Base-by-base conservation (phyloP, 2,329 filamentous ascomycete genomes). In the Talaromyces albobiverticillius region DNA sequence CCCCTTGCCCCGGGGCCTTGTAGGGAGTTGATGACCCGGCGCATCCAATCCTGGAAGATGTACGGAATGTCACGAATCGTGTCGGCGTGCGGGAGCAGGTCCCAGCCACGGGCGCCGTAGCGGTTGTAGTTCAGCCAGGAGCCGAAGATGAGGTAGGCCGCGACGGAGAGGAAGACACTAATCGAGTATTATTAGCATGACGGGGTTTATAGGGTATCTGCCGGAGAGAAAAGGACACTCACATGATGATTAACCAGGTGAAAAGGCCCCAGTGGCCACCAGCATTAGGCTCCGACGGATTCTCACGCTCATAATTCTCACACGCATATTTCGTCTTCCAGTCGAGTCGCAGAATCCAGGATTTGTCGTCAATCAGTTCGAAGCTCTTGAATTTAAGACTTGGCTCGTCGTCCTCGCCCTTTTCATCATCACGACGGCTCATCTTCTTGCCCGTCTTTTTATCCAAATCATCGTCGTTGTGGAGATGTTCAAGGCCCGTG, bases 81-180 rank as follows among this genome's bases (percentile, higher is more conserved):
- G 71, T 99, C 94, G 60, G 89, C 89, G 69, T 97, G 93, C 13
- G 94, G 94, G 16, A 97, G 79, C 16, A 96, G 81, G 66, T 97
- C 94, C 92, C 92, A 97, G 54, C 94, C 94, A 42, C 93, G 83
- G 50, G 93, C 92, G 46, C 93, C 93, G 72, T 96, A 96, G 58
- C 92, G 89, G 77, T 91, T 96, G 81, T 97, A 97, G 79, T 97
- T 97, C 70, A 97, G 85, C 94, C 94, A 99, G 18, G 92, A 95
- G 60, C 93, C 92, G 67, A 97, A 97, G 70, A 97, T 96, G 61
- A 99, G 86, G 75, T 97, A 99, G 22, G 92, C 78, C 2, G 94
- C 90, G 38, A 85, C 87, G 43, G 83, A 83, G 59, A 97, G 81
- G 82, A 99, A 99, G 56, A 87, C 76, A 62, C 92, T 96, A 61